Evolutionary conservation across 208 protist species (phyloP), one percentile per base, ranked within the genome.

Genomic region (Leptomonas seymouri): DNA sequence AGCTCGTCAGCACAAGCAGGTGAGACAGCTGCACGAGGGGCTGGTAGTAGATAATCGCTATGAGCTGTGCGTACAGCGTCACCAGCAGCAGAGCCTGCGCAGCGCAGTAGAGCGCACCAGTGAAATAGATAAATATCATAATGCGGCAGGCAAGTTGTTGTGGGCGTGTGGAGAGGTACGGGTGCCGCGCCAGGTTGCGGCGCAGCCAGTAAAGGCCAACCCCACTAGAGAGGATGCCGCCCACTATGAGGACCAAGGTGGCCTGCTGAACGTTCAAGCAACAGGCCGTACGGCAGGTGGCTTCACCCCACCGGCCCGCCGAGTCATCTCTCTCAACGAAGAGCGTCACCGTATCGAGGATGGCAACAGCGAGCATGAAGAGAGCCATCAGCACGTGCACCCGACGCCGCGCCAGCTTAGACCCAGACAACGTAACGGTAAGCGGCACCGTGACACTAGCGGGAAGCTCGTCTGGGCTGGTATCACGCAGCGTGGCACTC

Each of bases 111-210:
- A 88, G 27, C 2, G 85, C 60, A 14, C 80, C 74, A 3, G 81
- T 86, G 64, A 74, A 74, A 51, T 93, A 92, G 39, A 93, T 65
- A 65, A 95, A 95, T 54, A 93, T 92, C 65, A 95, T 86, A 12
- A 93, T 75, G 46, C 87, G 86, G 51, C 89, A 86, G 23, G 88
- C 80, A 16, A 95, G 82, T 67, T 95, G 90, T 74, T 89, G 85
- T 2, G 85, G 87, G 6, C 90, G 85, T 0, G 82, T 91, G 55
- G 81, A 81, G 11, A 95, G 82, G 67, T 95, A 95, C 1, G 87
- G 79, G 57, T 74, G 73, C 12, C 67, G 51, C 7, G 75, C 78
- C 21, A 95, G 81, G 61, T 88, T 90, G 45, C 72, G 67, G 4
- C 76, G 58, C 59, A 92, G 74, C 74, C 82, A 84, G 63, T 84